Base-by-base conservation (phyloP, 2,329 filamentous ascomycete species). In the Cytospora piceae region DNA sequence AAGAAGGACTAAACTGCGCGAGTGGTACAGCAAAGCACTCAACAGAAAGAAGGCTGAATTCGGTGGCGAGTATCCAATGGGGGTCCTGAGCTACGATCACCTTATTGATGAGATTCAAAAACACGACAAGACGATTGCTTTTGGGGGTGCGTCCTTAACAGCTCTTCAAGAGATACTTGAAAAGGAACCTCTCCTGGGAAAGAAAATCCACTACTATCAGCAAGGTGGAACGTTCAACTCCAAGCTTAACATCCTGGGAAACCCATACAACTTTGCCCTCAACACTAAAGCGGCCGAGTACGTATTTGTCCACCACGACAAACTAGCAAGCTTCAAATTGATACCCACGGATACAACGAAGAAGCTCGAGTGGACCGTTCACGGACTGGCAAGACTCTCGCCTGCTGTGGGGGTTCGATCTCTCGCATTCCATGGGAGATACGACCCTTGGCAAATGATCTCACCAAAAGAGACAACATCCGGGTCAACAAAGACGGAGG, bases 341-440 rank as follows among this genome's bases (percentile, higher is more conserved):
- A 58, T 68, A 39, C 66, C 66, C 9, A 68, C 66, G 7, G 66
- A 68, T 49, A 68, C 66, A 3, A 68, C 66, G 32, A 68, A 68
- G 60, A 66, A 54, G 56, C 22, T 68, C 32, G 60, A 63, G 22
- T 68, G 58, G 34, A 61, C 59, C 9, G 20, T 58, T 12, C 14
- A 51, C 37, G 61, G 61, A 6, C 46, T 68, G 14, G 55, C 60
- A 7, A 51, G 64, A 31, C 49, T 65, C 17, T 68, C 66, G 15
- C 39, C 56, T 24, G 52, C 63, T 4, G 60, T 68, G 2, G 66
- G 63, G 11, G 57, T 66, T 24, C 63, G 64, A 34, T 60, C 66
- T 31, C 59, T 68, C 11, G 63, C 54, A 15, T 68, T 68, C 56
- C 60, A 66, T 17, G 60, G 63, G 12, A 58, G 64, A 8, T 59